phyloP scores from a whole-genome alignment of 768 basidiomycete genomes.

The Boletus fagicola region DNA sequence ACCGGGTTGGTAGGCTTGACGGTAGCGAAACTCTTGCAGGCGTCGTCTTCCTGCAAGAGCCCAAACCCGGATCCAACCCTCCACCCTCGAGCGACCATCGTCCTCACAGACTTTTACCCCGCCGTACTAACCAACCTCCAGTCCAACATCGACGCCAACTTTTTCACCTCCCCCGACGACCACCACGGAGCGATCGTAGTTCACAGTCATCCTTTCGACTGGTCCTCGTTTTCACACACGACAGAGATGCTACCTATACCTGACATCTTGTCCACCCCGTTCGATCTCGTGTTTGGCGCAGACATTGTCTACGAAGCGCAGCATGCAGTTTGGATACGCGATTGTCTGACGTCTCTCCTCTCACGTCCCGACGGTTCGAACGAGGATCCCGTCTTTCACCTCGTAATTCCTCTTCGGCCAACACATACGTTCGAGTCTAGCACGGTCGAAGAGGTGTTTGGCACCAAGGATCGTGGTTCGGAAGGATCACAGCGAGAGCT shows the following conservation, averaged over 20 bases:
- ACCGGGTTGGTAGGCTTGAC: slow-evolving; percentile 53
- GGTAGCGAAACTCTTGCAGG: slow-evolving; percentile 33
- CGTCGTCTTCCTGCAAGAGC: background rate
- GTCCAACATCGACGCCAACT: slow-evolving; percentile 42
- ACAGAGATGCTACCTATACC: slow-evolving; percentile 7
- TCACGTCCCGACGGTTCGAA: slow-evolving; percentile 17
- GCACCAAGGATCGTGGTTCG: slow-evolving; percentile 1
- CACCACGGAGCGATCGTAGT: slow-evolving; percentile 14
- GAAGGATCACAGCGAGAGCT: slow-evolving; percentile 32
- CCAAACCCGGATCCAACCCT: background rate
- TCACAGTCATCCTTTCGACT: slow-evolving; percentile 36
- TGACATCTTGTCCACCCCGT: slow-evolving; percentile 33
- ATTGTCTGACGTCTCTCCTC: slow-evolving; percentile 41
- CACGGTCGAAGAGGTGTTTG: slow-evolving; percentile 58
- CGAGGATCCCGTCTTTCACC: slow-evolving; percentile 49
- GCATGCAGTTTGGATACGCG: slow-evolving; percentile 48
- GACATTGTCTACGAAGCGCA: slow-evolving; percentile 54
- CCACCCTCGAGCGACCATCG: slow-evolving; percentile 25
- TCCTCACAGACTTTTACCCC: slow-evolving; percentile 52
- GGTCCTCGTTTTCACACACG: slow-evolving; percentile 33
- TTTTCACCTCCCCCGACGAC: slow-evolving; percentile 8
- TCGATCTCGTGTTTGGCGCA: slow-evolving; percentile 52
- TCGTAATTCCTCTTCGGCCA: slow-evolving; percentile 72
- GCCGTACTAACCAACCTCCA: slow-evolving; percentile 47
- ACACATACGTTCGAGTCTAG: slow-evolving; percentile 61